Evolutionary conservation across 2,329 filamentous ascomycete genomes (phyloP), one percentile per base, ranked within the genome.

Genomic region (Trichoderma lentiforme): DNA sequence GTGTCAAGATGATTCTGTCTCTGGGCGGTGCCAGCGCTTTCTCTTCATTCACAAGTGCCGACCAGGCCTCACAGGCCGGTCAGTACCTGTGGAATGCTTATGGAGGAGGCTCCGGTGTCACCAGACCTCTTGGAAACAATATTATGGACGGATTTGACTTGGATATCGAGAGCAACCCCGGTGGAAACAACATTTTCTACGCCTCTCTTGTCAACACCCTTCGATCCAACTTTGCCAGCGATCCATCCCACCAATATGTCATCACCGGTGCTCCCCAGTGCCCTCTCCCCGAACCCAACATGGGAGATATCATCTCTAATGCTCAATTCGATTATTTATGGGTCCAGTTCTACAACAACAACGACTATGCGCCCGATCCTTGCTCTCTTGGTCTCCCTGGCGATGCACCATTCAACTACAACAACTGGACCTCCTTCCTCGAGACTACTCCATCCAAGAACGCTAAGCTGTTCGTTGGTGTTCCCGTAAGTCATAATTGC

Each of bases 261-360:
- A 83, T 88, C 72, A 81, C 82, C 0, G 83, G 80, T 6, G 82
- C 83, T 9, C 83, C 84, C 21, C 82, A 85, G 74, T 85, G 83
- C 76, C 80, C 83, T 7, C 32, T 74, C 15, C 74, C 74, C 4
- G 74, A 79, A 65, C 53, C 77, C 74, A 79, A 82, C 76, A 85
- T 86, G 84, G 78, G 79, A 72, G 75, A 77, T 24, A 84, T 86
- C 72, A 81, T 86, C 71, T 73, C 78, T 43, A 66, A 75, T 7
- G 26, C 74, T 1, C 24, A 63, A 15, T 75, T 75, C 6, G 74
- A 85, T 73, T 79, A 79, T 62, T 75, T 86, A 8, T 85, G 81
- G 74, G 77, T 85, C 21, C 84, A 86, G 75, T 85, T 85, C 77
- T 86, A 86, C 79, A 86, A 86, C 77, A 86, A 86, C 75, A 15